phyloP scores from a whole-genome alignment of 1,284 basidiomycete genomes.

The Agroathelia rolfsii region DNA sequence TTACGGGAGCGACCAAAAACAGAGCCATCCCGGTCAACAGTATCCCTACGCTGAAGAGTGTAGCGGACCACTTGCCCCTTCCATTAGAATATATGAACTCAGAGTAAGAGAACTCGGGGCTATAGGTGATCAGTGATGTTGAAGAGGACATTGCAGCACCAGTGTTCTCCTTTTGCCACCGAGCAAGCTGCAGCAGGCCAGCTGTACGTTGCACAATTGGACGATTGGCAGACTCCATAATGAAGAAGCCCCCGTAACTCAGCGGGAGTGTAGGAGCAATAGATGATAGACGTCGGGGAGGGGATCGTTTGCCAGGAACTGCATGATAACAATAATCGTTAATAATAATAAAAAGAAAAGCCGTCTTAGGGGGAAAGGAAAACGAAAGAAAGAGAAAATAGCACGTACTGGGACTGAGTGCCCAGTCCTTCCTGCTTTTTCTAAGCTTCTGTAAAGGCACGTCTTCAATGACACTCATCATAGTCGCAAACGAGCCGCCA shows the following conservation, averaged over 20 bases:
- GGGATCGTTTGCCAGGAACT: conserved; percentile 29
- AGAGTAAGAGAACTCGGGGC: conserved; percentile 60
- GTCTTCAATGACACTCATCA: conserved; percentile 37
- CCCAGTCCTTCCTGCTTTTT: conserved; percentile 31
- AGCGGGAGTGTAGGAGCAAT: conserved; percentile 34
- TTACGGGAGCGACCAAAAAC: conserved; percentile 28
- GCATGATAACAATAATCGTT: conserved; percentile 17
- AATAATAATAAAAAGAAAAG: conserved; percentile 5
- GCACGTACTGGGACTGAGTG: conserved; percentile 46
- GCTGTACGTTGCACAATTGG: conserved; percentile 72
- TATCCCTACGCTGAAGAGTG: conserved; percentile 31
- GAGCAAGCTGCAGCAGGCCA: conserved; percentile 47
- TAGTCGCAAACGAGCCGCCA: conserved; percentile 60
- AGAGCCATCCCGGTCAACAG: conserved; percentile 26
- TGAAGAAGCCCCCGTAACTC: conserved; percentile 46
- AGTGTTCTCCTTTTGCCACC: conserved; percentile 15
- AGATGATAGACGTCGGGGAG: conserved; percentile 33
- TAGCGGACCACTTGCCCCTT: conserved; percentile 31
- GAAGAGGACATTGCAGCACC: conserved; percentile 6
- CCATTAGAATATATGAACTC: conserved; percentile 53
- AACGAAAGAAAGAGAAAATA: conserved; percentile 13
- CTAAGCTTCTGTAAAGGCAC: conserved; percentile 30
- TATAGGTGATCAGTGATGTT: conserved; percentile 34
- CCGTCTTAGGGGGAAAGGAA: no score
- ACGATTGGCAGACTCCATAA: conserved; percentile 56